Base-by-base conservation (phyloP, 2,329 filamentous ascomycete species). In the Xylariomycetidae sp. region DNA sequence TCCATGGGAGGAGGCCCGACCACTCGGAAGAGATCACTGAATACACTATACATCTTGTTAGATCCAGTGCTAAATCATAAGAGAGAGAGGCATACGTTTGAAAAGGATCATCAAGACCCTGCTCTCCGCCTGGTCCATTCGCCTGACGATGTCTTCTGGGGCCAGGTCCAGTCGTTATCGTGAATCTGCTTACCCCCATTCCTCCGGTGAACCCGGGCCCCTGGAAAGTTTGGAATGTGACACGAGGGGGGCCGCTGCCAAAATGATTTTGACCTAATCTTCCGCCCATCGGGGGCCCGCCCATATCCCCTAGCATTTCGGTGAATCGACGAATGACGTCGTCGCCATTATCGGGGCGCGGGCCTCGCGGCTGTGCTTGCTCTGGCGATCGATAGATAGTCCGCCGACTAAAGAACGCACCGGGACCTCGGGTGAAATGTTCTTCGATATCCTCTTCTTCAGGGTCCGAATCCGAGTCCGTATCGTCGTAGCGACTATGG, bases 371-470 rank as follows among this genome's bases (percentile, higher is more conserved):
- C 25, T 30, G 10, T 34, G 42, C n/a, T 11, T 31, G 32, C 6
- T 48, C 48, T 10, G 50, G 50, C 6, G 44, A 40, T 8, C 44
- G 50, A 29, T 48, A 46, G 17, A 61, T 56, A 13, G 55, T 58
- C 18, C 60, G 63, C 17, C 58, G 58, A 33, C 62, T 59, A 28
- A 58, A 56, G 39, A 72, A 59, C 7, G 65, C 63, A 23, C 62
- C 56, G 2, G 63, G 61, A 1, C 61, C 64, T 16, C 44, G 48
- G 14, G 49, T 41, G n/a, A 67, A 30, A 23, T 70, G 63, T 17
- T 78, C 68, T 16, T 77, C 72, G 38, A 80, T 74, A 46, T 80
- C 72, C 16, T 62, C 70, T 45, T 78, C 74, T 11, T 77, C 75
- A 1, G 74, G 74, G 37, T 80, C 77, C 2, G 74, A 74, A 38